phyloP scores from a whole-genome alignment of 371 early-diverging fungal species.

The Mucor irregularis region DNA sequence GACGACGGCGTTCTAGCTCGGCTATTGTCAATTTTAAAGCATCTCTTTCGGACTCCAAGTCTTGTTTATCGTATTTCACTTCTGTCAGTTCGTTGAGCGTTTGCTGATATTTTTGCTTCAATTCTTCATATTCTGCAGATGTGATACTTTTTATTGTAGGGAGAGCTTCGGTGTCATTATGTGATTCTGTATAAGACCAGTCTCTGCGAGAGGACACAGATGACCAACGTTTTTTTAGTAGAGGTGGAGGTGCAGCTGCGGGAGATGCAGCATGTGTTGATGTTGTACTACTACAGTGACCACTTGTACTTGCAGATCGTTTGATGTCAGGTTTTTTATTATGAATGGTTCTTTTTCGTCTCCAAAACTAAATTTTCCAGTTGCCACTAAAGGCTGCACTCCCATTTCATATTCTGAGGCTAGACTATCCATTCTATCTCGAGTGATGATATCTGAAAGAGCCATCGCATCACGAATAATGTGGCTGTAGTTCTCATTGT shows the following conservation, averaged over 20 bases:
- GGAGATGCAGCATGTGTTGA: neutral
- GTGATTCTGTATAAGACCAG: neutral
- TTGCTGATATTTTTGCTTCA: constrained; percentile 12
- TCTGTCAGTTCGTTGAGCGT: constrained; percentile 27
- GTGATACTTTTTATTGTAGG: too few species aligned
- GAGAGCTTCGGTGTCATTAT: neutral
- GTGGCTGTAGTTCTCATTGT: constrained; percentile 60
- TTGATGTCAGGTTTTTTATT: constrained; percentile 4
- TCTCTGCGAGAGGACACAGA: constrained; percentile 22
- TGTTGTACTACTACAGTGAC: neutral
- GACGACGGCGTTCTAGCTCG: constrained; percentile 30
- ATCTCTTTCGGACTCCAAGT: constrained; percentile 40
- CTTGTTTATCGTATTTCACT: constrained; percentile 37
- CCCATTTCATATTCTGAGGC: neutral
- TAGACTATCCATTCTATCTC: constrained; percentile 58
- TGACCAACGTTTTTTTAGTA: constrained; percentile 32
- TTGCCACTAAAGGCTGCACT: neutral
- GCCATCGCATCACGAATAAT: constrained; percentile 81
- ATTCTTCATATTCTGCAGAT: neutral
- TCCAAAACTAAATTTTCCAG: constrained; percentile 13
- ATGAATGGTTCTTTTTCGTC: neutral
- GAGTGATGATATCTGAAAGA: constrained; percentile 67
- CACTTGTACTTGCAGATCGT: constrained; percentile 11
- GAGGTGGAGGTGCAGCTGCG: neutral
- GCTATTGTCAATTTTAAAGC: constrained; percentile 41